Base-by-base conservation (phyloP, 2,329 filamentous ascomycete species). In the Paraconiothyrium sp. region DNA sequence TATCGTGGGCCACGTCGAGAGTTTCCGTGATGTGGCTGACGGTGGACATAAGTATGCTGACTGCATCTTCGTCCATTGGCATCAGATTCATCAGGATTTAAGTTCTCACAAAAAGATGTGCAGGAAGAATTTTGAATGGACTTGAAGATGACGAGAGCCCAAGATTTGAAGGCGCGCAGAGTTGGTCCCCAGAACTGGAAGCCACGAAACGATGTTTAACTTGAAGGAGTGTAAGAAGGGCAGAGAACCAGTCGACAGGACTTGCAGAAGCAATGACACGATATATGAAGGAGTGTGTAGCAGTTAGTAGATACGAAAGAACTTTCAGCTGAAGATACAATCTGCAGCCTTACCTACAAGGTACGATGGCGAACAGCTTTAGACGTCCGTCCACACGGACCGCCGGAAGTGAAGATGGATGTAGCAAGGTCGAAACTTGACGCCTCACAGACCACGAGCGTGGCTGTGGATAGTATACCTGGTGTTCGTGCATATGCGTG, bases 11-110 rank as follows among this genome's bases (percentile, higher is more conserved):
- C 11, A 61, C 59, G 48, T 76, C 68, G 13, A 81, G 74, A 62
- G 74, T 77, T 5, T 62, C 59, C 48, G 73, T 66, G 22, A 81
- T 78, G 49, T 76, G 68, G 16, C 67, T 65, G 16, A 78, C 67
- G 30, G 72, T 76, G 14, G 73, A 60, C 62, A 67, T 64, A 11
- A 72, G 57, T 24, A 50, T 51, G 27, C 59, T 57, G 41, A 68
- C 50, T 49, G 54, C 63, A 22, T 61, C 48, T 39, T 60, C 58
- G 43, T 74, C 59, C 71, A 72, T 72, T 22, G 41, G 7, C 7
- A 57, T 24, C 13, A 16, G 43, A 41, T 30, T 39, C 43, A 46
- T 34, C 34, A 16, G 14, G 44, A 30, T 51, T 44, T 30, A 47
- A n/a, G 32, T 34, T n/a, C 9, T 54, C 14, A 27, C 7, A 14